phyloP scores from a whole-genome alignment of 345 rosid species.

The Gynandropsis gynandra region DNA sequence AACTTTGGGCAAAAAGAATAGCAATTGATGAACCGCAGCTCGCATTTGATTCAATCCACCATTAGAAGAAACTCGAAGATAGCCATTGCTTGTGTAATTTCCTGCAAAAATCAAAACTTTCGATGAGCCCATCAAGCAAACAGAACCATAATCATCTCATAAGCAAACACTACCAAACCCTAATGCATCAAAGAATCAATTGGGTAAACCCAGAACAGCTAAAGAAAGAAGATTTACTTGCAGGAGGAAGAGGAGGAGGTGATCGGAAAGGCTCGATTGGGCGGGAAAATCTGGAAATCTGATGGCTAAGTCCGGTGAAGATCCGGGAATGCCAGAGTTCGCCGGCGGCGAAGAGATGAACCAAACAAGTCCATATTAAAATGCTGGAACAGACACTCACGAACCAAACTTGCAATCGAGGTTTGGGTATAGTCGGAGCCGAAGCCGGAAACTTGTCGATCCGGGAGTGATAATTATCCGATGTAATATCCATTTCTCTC shows the following conservation, averaged over 20 bases:
- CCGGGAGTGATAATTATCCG: conserved; percentile 47
- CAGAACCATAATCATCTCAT: not conserved
- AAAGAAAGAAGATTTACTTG: conserved; percentile 36
- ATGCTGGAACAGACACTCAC: conserved; percentile 64
- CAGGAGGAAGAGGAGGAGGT: conserved; percentile 36
- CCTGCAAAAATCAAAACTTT: conserved; percentile 33
- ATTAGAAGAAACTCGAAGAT: conserved; percentile 70
- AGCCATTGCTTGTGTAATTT: conserved; percentile 71
- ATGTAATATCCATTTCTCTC: conserved; percentile 72
- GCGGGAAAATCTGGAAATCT: conserved; percentile 28
- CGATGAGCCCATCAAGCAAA: conserved; percentile 8
- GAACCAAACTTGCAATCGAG: conserved; percentile 68
- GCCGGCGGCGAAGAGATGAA: conserved; percentile 64
- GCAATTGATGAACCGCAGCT: conserved; percentile 51
- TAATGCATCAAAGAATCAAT: not conserved
- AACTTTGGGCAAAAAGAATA: not conserved
- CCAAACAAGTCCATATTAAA: conserved; percentile 86
- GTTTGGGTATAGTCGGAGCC: conserved; percentile 41
- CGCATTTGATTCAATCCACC: conserved; percentile 98
- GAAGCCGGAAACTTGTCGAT: conserved; percentile 33
- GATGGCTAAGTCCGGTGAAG: conserved; percentile 36
- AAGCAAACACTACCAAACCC: not conserved
- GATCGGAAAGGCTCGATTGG: conserved; percentile 28
- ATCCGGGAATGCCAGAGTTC: conserved; percentile 62
- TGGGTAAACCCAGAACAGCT: not conserved